Evolutionary conservation across 2,329 filamentous ascomycete genomes (phyloP).

Genomic region (Colletotrichum tropicicola): DNA sequence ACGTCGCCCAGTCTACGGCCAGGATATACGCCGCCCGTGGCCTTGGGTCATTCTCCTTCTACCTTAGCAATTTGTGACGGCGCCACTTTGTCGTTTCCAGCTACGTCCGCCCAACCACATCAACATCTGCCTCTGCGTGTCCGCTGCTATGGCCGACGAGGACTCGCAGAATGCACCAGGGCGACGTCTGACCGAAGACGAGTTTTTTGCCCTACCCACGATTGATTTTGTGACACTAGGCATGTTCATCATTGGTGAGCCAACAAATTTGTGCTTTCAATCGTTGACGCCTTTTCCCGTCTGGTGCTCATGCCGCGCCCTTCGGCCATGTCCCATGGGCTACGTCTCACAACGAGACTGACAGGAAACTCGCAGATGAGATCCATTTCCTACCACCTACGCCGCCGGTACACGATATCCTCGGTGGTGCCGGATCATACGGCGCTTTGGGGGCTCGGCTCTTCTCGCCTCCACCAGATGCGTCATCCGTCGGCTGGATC

Average conservation of each 20-base stretch:
- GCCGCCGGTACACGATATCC: slow-evolving; percentile 75
- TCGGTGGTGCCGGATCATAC: slow-evolving; percentile 91
- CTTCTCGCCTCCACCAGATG: slow-evolving; percentile 76
- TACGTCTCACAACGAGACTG: not conserved
- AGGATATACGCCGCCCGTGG: too few species aligned
- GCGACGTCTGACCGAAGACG: slow-evolving; percentile 35
- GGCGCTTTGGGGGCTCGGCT: slow-evolving; percentile 89
- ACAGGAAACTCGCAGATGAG: slow-evolving; percentile 70
- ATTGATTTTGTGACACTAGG: slow-evolving; percentile 76
- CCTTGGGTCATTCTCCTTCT: too few species aligned
- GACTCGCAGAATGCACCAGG: not conserved
- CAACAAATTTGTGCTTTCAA: not conserved
- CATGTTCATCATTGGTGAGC: slow-evolving; percentile 78
- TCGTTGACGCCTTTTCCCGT: not conserved
- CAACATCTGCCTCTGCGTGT: too few species aligned
- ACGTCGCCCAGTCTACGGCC: too few species aligned
- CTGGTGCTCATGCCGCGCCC: not conserved
- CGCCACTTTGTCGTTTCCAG: too few species aligned
- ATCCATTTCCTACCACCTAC: slow-evolving; percentile 83
- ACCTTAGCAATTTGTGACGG: too few species aligned
- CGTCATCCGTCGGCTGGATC: slow-evolving; percentile 84
- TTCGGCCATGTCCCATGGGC: not conserved
- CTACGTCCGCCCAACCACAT: too few species aligned
- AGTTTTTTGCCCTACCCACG: slow-evolving; percentile 35
- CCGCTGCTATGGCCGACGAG: slow-evolving; percentile 15